Evolutionary conservation across 2,329 filamentous ascomycete species (phyloP), one percentile per base, ranked within the genome.

Genomic region (Mycosphaerella sp.): DNA sequence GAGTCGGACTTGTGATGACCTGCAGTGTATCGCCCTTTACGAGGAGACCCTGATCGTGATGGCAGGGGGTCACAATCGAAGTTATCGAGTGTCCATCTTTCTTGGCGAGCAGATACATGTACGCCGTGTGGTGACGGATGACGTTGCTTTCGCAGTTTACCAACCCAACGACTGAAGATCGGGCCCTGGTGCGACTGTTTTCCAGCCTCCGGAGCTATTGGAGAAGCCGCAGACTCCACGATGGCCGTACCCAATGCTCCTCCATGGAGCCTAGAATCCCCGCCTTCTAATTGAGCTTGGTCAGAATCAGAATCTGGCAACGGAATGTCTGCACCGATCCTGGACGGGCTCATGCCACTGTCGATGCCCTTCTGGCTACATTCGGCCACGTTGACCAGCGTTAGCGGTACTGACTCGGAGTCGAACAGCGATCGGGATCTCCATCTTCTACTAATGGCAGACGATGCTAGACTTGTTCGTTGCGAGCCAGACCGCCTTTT

Each of bases 131-230:
- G 47, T 70, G 73, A 48, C 73, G 72, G 41, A 63, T 66, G 52
- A 75, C 79, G 61, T 79, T 60, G 79, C 55, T 77, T 79, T 53
- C 85, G 80, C 16, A 91, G 70, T 4, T 79, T 85, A 56, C 75
- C 84, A 69, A 90, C 80, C 86, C 87, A 91, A 65, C 79, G 84
- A 41, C 80, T 77, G 61, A 91, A 89, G 2, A 18, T 21, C 6
- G 39, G 39, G 8, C 16, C 39, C 8, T 41, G 39, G 6, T 21
- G 39, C 10, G 39, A 21, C 39, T 41, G 10, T 17, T 8, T 9
- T 4, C 18, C 16, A 21, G 6, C 13, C 6, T 25, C 17, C 1
- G 39, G 21, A 10, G 39, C 8, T 12, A 1, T 21, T 4, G 17
- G 8, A 21, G 39, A 41, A 21, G 17, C 12, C 25, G 14, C 39